Base-by-base conservation (phyloP, 805 yeast species). In the Kluyveromyces lactis region DNA sequence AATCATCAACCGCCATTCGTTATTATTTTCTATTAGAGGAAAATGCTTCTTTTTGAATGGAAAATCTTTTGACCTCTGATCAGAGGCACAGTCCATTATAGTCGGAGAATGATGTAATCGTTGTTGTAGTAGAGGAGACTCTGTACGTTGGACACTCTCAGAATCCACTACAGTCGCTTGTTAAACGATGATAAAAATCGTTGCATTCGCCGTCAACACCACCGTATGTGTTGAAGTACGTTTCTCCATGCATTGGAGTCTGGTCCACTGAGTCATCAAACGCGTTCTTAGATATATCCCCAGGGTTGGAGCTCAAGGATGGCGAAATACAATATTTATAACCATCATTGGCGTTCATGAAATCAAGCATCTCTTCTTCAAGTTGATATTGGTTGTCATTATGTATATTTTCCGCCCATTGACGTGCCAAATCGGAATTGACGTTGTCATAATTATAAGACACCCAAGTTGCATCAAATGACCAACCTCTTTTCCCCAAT, bases 211-310 rank as follows among this genome's bases (percentile, higher is more conserved):
- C 31, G 40, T 42, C 46, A 24, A 42, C 36, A 18, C 43, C 48
- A 19, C 48, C 48, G 29, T 45, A 45, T 5, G 46, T 40, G 31
- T 45, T 45, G 28, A 45, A 42, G 26, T 42, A 45, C 15, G 40
- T 10, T 33, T 45, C 42, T 6, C 44, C 43, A 28, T 42, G 42
- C 24, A 39, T 29, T 10, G 42, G 42, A 23, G 24, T n/a, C 15
- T 28, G 31, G 15, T 28, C 4, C 12, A 28, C 31, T 9, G 12
- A 10, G 8, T 28, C 15, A 28, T 28, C 31, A 28, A 28, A 28
- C 31, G 31, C 31, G n/a, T 28, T n/a, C 31, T 28, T 28, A 10
- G 31, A 28, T 11, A 4, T 28, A n/a, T 28, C 31, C 18, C 31
- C 5, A 11, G 31, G 31, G 4, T 28, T 28, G 31, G 31, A 28